phyloP scores from a whole-genome alignment of 2,329 filamentous ascomycete species.

The Colletotrichum eleusines region DNA sequence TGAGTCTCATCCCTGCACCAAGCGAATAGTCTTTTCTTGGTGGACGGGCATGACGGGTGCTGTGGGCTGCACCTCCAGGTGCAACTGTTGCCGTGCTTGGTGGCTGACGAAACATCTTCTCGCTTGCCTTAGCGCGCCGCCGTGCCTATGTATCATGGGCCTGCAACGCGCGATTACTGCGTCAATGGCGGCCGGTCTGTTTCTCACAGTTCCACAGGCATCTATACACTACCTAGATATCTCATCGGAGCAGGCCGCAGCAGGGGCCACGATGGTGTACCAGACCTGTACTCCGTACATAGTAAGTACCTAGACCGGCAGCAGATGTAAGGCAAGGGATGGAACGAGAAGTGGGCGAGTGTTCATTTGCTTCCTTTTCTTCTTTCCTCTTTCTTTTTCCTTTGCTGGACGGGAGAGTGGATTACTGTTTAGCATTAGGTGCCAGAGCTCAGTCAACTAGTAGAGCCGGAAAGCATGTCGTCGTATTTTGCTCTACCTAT shows the following conservation, averaged over 20 bases:
- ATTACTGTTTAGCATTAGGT: background rate
- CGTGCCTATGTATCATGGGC: constrained; percentile 8
- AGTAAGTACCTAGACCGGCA: background rate
- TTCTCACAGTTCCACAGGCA: constrained; percentile 21
- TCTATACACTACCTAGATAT: too few species aligned
- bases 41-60: background rate
- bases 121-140: constrained; percentile 19
- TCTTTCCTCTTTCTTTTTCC: background rate
- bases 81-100: constrained; percentile 15
- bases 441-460: constrained; percentile 2
- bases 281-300: too few species aligned
- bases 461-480: background rate
- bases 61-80: constrained; percentile 7
- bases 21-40: constrained; percentile 32
- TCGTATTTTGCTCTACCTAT: background rate
- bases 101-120: constrained; percentile 37
- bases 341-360: constrained; percentile 28
- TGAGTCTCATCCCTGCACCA: constrained; percentile 37
- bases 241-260: constrained; percentile 7
- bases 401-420: constrained; percentile 7
- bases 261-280: background rate
- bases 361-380: background rate
- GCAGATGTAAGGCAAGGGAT: constrained; percentile 6
- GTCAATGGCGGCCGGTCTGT: constrained; percentile 24
- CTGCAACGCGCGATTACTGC: constrained; percentile 20